Evolutionary conservation across 2,329 filamentous ascomycete genomes (phyloP), one percentile per base, ranked within the genome.

Genomic region (Neoarthrinium moseri): DNA sequence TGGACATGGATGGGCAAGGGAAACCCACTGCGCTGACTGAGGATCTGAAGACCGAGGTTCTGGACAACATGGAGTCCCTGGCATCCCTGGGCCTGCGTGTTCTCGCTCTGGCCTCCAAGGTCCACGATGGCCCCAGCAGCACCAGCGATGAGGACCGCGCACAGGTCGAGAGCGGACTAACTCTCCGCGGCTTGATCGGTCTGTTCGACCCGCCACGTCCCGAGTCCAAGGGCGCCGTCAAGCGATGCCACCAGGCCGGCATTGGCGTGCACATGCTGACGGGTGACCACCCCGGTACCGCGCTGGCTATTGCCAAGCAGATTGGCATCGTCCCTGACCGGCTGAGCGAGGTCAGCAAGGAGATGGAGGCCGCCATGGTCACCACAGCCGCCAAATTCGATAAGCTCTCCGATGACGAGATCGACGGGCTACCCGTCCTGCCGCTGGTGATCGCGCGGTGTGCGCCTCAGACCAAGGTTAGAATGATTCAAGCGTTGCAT

Each of bases 401-500:
- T 57, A 74, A 75, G 18, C 65, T 87, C 20, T 73, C 72, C 2
- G 81, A 87, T 30, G 74, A 80, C 0, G 73, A 87, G 53, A 80
- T 88, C 26, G 84, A 88, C 51, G 56, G 70, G 10, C 72, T 88
- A 7, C 82, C 83, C 1, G 76, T 83, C 3, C 66, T 88, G 1
- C 84, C 84, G 4, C 69, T 88, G 3, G 84, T 88, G 4, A 83
- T 87, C 50, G 84, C 84, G 27, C 75, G 84, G 21, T 88, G 84
- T 56, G 81, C 83, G 3, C 85, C 86, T 1, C 75, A 79, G 43
- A 88, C 85, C 11, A 89, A 89, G 62, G 83, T 86, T 15, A 76
- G 84, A 45, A 88, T 89, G 85, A 86, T 89, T 51, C 82, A 86
- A n/a, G 44, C 44, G 12, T 27, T 40, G 8, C 35, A 35, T 15